These are phyloP conservation scores for Shiraia sp. DNA, from an alignment of 2,329 filamentous ascomycete species.

Conservation along the genomic window DNA sequence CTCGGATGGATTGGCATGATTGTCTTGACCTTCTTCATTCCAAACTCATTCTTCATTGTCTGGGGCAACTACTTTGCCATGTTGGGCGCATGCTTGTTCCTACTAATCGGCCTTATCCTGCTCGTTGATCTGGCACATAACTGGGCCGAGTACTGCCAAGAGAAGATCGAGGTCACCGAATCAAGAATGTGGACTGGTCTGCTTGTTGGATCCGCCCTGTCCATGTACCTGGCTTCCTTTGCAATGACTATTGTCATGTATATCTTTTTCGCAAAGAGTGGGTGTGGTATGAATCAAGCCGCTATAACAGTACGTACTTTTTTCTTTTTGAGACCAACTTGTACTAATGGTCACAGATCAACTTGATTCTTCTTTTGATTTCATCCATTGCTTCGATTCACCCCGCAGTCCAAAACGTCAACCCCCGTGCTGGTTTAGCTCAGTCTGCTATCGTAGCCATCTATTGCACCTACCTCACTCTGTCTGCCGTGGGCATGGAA, in stretches of 20 bases:
- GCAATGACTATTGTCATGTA: conserved; percentile 98
- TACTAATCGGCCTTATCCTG: conserved; percentile 87
- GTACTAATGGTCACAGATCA: conserved; percentile 58
- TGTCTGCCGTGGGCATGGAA: conserved; percentile 98
- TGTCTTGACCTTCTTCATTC: conserved; percentile 92
- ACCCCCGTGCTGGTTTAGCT: conserved; percentile 91
- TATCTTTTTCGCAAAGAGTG: conserved; percentile 82
- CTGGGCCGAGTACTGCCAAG: conserved; percentile 95
- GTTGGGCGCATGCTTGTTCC: conserved; percentile 85
- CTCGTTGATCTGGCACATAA: conserved; percentile 94
- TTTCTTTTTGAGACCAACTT: background rate
- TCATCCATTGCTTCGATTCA: conserved; percentile 88
- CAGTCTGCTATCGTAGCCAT: conserved; percentile 96
- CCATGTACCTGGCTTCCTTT: conserved; percentile 90
- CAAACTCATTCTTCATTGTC: conserved; percentile 89
- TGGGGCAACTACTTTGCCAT: conserved; percentile 96
- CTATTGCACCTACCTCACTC: conserved; percentile 98
- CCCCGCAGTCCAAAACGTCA: conserved; percentile 85
- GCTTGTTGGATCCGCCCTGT: conserved; percentile 86
- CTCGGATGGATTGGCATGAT: conserved; percentile 85
- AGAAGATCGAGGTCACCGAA: conserved; percentile 88
- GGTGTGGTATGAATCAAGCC: conserved; percentile 94
- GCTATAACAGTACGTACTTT: conserved; percentile 71
- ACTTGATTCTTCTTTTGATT: conserved; percentile 78
- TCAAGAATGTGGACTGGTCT: conserved; percentile 82